Evolutionary conservation across 768 basidiomycete species (phyloP).

Genomic region (Russula brevipes): DNA sequence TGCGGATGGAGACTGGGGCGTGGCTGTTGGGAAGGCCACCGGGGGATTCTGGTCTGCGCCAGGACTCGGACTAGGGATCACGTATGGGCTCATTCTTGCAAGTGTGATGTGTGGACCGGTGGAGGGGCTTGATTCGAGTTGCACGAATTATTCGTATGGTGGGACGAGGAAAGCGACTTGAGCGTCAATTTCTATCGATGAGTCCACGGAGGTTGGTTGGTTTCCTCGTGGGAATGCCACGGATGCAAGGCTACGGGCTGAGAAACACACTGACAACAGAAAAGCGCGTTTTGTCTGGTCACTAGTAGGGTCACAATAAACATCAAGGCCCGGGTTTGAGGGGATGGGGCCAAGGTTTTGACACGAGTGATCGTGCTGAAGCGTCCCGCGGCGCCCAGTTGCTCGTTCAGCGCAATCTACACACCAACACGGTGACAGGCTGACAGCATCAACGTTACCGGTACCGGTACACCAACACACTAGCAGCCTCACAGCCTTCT

Average conservation of each 20-base stretch:
- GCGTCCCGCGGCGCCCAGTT: too few relatives aligned
- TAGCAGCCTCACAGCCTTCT: too few relatives aligned
- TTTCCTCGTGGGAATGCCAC: not conserved
- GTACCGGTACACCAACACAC: too few relatives aligned
- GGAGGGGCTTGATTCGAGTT: not conserved
- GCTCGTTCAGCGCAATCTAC: too few relatives aligned
- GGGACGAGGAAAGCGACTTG: not conserved
- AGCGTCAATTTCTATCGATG: not conserved
- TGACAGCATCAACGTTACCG: too few relatives aligned
- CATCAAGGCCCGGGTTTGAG: too few relatives aligned
- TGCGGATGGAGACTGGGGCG: not conserved
- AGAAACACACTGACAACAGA: too few relatives aligned
- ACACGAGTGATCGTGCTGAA: too few relatives aligned
- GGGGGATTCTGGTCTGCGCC: not conserved
- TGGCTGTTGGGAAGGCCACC: not conserved
- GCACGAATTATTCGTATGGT: not conserved
- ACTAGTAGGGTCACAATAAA: too few relatives aligned
- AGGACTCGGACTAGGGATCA: not conserved
- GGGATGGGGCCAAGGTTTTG: too few relatives aligned
- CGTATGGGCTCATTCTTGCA: not conserved
- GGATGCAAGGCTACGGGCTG: not conserved
- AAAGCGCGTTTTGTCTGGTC: too few relatives aligned
- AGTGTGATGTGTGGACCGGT: not conserved
- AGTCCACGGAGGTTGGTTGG: not conserved
- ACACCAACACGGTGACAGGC: too few relatives aligned